phyloP scores from a whole-genome alignment of 2,329 filamentous ascomycete genomes.

The Elsinoe batatas region DNA sequence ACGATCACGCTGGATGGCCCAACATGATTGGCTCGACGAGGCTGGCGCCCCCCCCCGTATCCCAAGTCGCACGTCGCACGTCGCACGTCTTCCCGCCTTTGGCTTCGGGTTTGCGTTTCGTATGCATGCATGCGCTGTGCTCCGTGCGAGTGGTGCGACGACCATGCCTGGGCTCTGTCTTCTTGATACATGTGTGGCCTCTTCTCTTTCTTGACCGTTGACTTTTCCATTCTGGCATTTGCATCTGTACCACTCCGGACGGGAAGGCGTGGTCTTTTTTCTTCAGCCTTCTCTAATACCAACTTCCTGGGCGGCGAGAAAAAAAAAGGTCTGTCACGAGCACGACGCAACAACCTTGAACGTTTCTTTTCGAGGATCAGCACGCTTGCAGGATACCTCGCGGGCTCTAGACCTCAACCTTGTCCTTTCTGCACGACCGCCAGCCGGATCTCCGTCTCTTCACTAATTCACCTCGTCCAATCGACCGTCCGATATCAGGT shows the following conservation, averaged over 20 bases:
- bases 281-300: slow-evolving; percentile 8
- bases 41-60: background rate
- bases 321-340: background rate
- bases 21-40: background rate
- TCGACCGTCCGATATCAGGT: background rate
- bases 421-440: background rate
- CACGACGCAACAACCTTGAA: background rate
- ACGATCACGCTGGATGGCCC: background rate
- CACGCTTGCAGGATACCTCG: background rate
- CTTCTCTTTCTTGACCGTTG: background rate
- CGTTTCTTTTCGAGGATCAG: background rate
- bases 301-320: background rate
- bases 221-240: background rate
- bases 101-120: background rate
- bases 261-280: background rate
- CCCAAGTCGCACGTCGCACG: background rate
- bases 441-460: background rate
- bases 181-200: slow-evolving; percentile 1
- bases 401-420: slow-evolving; percentile 9
- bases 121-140: background rate
- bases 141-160: background rate
- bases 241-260: background rate
- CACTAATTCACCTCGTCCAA: background rate
- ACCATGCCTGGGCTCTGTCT: background rate
- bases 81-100: background rate